Percentiles rank a stretch among this genome's conserved stretches.
Conservation (phyloP, 176 grass and related monocot species). For the Zizania latifolia region DNA sequence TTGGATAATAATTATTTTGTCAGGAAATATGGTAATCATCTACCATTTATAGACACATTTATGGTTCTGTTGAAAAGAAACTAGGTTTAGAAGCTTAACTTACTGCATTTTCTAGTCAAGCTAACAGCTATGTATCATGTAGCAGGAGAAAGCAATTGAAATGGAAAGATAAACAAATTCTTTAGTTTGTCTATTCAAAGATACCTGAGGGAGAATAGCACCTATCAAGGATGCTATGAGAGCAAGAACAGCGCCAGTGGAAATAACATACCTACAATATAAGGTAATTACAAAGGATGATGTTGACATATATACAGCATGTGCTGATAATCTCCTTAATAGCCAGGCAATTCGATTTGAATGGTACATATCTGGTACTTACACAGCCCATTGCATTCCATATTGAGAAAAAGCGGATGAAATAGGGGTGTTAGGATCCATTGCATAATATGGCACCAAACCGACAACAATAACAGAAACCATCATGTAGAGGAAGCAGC, state of each 20-base stretch:
- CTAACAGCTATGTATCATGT: not conserved
- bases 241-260: constrained; percentile 75
- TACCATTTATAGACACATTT: not conserved
- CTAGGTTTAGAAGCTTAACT: constrained; percentile 1
- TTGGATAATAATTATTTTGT: not conserved
- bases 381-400: constrained; percentile 80
- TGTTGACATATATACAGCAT: not conserved
- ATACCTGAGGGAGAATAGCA: constrained; percentile 86
- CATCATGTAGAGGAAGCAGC: constrained; percentile 93
- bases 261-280: constrained; percentile 65
- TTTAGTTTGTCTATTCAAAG: not conserved
- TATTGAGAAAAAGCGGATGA: constrained; percentile 63
- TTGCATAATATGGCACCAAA: constrained; percentile 64
- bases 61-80: not conserved
- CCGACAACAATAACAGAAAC: constrained; percentile 77
- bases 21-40: not conserved
- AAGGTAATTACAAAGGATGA: constrained; percentile 4
- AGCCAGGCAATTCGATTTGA: not conserved
- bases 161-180: not conserved
- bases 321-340: not conserved
- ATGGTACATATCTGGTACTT: constrained; percentile 23
- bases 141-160: not conserved
- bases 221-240: constrained; percentile 73
- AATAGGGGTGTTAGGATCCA: constrained; percentile 86
- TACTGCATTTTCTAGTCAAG: constrained; percentile 5